Base-by-base conservation (phyloP, 805 yeast species). In the Pichia gijzeniarum region DNA sequence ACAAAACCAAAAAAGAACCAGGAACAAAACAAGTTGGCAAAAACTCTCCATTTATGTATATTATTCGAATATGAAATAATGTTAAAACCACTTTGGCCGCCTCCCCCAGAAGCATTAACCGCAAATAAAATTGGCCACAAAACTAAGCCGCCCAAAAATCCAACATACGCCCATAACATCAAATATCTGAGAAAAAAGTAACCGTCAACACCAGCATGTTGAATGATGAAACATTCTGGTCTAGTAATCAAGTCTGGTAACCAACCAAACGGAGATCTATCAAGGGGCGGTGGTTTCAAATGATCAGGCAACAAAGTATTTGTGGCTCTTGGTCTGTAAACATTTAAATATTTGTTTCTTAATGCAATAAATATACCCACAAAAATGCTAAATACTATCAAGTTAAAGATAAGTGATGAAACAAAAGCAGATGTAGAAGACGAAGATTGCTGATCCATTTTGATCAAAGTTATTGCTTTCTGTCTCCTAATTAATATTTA, bases 161-260 rank as follows among this genome's bases (percentile, higher is more conserved):
- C 77, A 33, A 82, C 50, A 10, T 70, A 52, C 4, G 73, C 71
- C 49, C 81, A 78, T 25, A 79, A 73, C 37, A 76, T 72, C 45
- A 85, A 56, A 56, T 75, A 85, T 51, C 95, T 71, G 42, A 83
- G 62, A 59, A 80, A 85, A 59, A 85, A 80, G 60, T 82, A 85
- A 2, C 93, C 93, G 63, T 85, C 95, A 28, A 79, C 61, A 43
- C 90, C 85, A 33, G 82, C 68, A 51, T 82, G 81, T 64, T 84
- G 90, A 54, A 85, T 69, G 35, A 81, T 53, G 62, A 71, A 84
- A 1, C 78, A 60, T 49, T 80, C 82, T 1, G 88, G 82, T 58
- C 74, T 75, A 4, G 65, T 50, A 48, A 80, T 53, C 19, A 84
- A 47, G 45, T 63, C 68, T 2, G 71, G 57, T 6, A 80, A 53